Evolutionary conservation across 1,284 basidiomycete species (phyloP).

Genomic region (Sporisorium sorghi): DNA sequence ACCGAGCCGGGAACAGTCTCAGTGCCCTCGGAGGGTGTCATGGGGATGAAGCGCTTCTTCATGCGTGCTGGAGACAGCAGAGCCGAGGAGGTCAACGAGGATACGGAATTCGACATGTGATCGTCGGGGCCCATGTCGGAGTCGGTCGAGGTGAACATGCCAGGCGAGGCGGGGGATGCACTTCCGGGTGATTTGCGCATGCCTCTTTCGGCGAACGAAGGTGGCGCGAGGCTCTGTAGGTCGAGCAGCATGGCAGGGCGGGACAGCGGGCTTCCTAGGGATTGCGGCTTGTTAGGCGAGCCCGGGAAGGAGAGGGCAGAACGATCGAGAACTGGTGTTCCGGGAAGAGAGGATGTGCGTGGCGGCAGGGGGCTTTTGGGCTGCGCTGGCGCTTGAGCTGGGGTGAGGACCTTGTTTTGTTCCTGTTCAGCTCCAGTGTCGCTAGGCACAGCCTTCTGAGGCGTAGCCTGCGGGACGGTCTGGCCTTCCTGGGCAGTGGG

Average conservation of each 20-base stretch:
- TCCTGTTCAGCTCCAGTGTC: not conserved
- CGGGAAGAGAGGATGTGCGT: conserved; percentile 41
- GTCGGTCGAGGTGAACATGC: conserved; percentile 31
- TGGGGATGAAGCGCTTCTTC: conserved; percentile 18
- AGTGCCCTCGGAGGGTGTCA: conserved; percentile 46
- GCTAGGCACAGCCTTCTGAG: no score
- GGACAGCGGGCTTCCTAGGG: conserved; percentile 26
- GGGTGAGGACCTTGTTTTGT: not conserved
- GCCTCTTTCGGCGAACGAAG: conserved; percentile 10
- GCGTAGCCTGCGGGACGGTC: not conserved
- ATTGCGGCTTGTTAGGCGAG: conserved; percentile 41
- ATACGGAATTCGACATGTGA: conserved; percentile 25
- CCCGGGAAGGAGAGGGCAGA: conserved; percentile 21
- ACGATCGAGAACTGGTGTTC: conserved; percentile 21
- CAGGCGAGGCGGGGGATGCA: conserved; percentile 29
- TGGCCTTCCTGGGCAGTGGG: not conserved
- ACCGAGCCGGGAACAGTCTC: conserved; percentile 51
- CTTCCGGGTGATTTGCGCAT: not conserved
- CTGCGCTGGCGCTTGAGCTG: conserved; percentile 6
- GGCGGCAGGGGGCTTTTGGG: conserved; percentile 27
- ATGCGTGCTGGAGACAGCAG: conserved; percentile 16
- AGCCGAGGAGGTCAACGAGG: conserved; percentile 34
- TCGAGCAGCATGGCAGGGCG: conserved; percentile 33
- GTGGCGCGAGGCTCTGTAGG: conserved; percentile 30
- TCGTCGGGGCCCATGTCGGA: conserved; percentile 38